Evolutionary conservation across 495 filamentous ascomycete species (phyloP), one percentile per base, ranked within the genome.

Genomic region (Parathielavia appendiculata): DNA sequence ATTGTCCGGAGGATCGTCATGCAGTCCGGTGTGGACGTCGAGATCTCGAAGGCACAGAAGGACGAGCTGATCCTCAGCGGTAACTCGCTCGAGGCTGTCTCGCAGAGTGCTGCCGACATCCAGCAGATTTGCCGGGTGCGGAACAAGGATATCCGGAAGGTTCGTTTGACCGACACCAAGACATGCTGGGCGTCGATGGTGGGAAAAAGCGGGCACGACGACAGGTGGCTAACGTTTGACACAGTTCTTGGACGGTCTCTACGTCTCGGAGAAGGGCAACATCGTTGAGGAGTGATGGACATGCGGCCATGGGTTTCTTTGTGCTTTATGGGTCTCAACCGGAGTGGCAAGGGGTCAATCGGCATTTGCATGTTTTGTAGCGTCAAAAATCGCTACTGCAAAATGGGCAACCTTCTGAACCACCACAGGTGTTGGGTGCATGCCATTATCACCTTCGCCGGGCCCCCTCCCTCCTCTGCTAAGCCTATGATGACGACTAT

Each of bases 101-200:
- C 92, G 68, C 93, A 98, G 83, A 90, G 86, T 70, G 93, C 93
- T 56, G 93, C 93, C 71, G 93, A 97, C 74, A 97, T 98, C 76
- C 93, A 98, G 84, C 93, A 98, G 79, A 91, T 92, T 78, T 98
- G 93, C 88, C 82, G 87, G 79, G 93, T 97, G 76, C 84, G 89
- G 72, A 97, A 98, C 87, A 98, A 98, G 90, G 93, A 98, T 96
- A 97, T 98, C 82, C 91, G 95, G 80, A 97, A 97, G 90, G 90
- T 95, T 56, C 45, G 60, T 72, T 26, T 13, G 5, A 3, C 35
- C 10, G 10, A 10, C 30, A 7, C 8, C 16, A 14, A 46, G 1
- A 43, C 19, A 46, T 5, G 10, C 30, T 35, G 7, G 5, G 9
- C 47, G 4, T 8, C 32, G 35, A 20, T 44, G 46, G 12, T 7